Conservation (phyloP, 129 eudicot species). For the Smallanthus sonchifolius region DNA sequence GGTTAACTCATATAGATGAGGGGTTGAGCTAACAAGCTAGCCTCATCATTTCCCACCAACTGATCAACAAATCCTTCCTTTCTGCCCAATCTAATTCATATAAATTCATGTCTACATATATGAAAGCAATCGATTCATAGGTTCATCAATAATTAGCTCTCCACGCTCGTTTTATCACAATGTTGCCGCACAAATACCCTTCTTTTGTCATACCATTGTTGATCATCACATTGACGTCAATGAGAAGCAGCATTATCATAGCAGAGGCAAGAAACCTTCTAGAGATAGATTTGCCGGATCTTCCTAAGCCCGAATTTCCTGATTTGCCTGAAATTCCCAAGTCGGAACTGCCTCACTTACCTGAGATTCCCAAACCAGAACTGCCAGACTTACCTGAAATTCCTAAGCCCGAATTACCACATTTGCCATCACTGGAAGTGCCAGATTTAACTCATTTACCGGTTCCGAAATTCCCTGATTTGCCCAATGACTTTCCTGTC, state of each 20-base stretch:
- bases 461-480: slow-evolving; percentile 24
- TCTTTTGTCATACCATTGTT: slow-evolving; percentile 28
- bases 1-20: slow-evolving; percentile 15
- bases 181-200: slow-evolving; percentile 25
- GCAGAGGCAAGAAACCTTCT: slow-evolving; percentile 37
- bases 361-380: slow-evolving; percentile 27
- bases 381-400: slow-evolving; percentile 22
- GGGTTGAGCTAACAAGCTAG: slow-evolving; percentile 27
- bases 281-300: slow-evolving; percentile 32
- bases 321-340: slow-evolving; percentile 32
- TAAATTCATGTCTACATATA: slow-evolving; percentile 1
- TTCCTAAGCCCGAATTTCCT: slow-evolving; percentile 29
- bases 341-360: slow-evolving; percentile 23
- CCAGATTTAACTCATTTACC: slow-evolving; percentile 27
- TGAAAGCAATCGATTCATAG: background rate
- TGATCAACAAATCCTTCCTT: slow-evolving; percentile 20
- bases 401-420: slow-evolving; percentile 13
- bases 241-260: slow-evolving; percentile 21
- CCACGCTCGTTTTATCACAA: background rate
- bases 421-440: slow-evolving; percentile 7
- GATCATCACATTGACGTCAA: slow-evolving; percentile 33
- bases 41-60: slow-evolving; percentile 29
- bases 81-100: slow-evolving; percentile 9
- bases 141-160: background rate
- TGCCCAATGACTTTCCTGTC: slow-evolving; percentile 27